Conservation (phyloP, 2,329 filamentous ascomycete species). For the Apiospora sp. region DNA sequence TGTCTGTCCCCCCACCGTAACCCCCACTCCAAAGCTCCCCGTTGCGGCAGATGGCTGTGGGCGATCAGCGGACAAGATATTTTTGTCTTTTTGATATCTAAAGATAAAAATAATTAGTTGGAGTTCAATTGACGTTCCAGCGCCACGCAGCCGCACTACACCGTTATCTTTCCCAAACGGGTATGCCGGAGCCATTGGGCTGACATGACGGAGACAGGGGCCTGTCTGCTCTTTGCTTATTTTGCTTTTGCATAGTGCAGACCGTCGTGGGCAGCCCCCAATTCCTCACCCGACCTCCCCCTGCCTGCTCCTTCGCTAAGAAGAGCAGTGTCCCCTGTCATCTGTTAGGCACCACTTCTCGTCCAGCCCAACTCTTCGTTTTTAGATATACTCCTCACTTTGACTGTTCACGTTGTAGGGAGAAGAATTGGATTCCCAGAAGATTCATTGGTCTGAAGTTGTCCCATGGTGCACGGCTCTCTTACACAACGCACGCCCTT, state of each 20-base stretch:
- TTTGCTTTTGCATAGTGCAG: not conserved
- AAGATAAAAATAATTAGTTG: too few relatives aligned
- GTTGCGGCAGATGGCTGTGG: not conserved
- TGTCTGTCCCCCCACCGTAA: not conserved
- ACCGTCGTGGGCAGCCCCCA: too few relatives aligned
- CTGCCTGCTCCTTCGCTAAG: not conserved
- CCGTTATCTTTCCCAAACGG: not conserved
- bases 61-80: constrained; percentile 4
- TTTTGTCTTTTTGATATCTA: too few relatives aligned
- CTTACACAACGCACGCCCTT: not conserved
- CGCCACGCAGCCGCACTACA: not conserved
- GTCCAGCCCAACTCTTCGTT: not conserved
- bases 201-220: not conserved
- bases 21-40: not conserved
- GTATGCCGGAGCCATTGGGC: constrained; percentile 1
- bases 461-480: not conserved
- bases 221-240: not conserved
- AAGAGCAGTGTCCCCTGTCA: not conserved
- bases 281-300: too few relatives aligned
- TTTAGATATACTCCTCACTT: not conserved
- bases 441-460: not conserved
- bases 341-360: not conserved
- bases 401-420: not conserved
- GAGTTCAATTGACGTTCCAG: not conserved
- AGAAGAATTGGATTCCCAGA: not conserved